Percentiles rank a stretch among this genome's conserved stretches.
phyloP scores from a whole-genome alignment of 192 early-diverging fungal species.

The Coemansia sp. region DNA sequence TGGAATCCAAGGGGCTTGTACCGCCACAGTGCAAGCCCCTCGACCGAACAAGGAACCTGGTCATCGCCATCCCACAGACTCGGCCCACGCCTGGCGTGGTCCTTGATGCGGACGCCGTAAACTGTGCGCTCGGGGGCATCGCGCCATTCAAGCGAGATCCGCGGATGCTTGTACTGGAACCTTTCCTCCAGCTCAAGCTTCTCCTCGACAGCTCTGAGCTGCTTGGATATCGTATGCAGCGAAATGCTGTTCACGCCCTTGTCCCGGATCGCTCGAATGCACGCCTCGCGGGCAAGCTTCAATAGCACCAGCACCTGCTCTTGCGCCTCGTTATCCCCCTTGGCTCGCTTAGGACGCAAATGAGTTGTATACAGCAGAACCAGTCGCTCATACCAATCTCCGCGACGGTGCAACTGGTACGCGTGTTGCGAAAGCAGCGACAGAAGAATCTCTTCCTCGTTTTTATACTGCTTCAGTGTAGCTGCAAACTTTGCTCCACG shows the following conservation, averaged over 20 bases:
- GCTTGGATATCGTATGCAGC: slow-evolving; percentile 41
- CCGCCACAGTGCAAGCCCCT: slow-evolving; percentile 64
- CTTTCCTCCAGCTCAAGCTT: slow-evolving; percentile 21
- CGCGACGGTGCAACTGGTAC: slow-evolving; percentile 61
- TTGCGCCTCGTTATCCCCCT: slow-evolving; percentile 16
- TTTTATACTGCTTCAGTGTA: slow-evolving; percentile 58
- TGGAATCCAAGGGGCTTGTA: slow-evolving; percentile 65
- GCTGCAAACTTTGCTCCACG: slow-evolving; percentile 58
- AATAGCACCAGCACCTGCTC: slow-evolving; percentile 29
- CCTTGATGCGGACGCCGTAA: slow-evolving; percentile 43
- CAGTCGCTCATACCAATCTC: slow-evolving; percentile 70
- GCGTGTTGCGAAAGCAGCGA: slow-evolving; percentile 61
- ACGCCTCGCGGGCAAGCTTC: slow-evolving; percentile 48
- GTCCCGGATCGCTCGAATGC: slow-evolving; percentile 64
- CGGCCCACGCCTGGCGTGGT: slow-evolving; percentile 49
- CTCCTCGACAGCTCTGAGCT: slow-evolving; percentile 41
- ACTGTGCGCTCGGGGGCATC: slow-evolving; percentile 47
- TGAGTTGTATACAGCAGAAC: slow-evolving; percentile 63
- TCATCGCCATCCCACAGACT: slow-evolving; percentile 51
- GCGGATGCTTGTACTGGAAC: slow-evolving; percentile 21
- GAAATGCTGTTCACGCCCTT: slow-evolving; percentile 56
- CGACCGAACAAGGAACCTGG: slow-evolving; percentile 61
- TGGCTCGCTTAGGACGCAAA: slow-evolving; percentile 38
- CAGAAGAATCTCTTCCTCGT: slow-evolving; percentile 60
- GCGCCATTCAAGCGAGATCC: slow-evolving; percentile 51